Conservation (phyloP, 768 basidiomycete species). For the Hortiboletus flavorubellus region DNA sequence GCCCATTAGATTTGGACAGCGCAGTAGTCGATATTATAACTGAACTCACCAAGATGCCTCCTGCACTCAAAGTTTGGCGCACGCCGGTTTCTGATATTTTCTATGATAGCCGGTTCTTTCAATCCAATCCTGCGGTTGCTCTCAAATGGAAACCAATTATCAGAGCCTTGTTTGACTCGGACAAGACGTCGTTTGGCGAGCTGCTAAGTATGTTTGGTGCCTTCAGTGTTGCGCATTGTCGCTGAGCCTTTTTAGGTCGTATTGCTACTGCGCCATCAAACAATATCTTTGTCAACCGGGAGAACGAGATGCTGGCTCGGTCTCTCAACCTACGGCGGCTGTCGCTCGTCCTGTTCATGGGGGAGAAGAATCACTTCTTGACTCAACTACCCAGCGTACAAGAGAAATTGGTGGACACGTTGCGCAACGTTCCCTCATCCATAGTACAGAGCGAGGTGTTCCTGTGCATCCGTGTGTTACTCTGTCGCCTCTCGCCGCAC, state of each 20-base stretch:
- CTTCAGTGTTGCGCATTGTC: slow-evolving; percentile 24
- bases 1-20: slow-evolving; percentile 76
- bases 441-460: slow-evolving; percentile 94
- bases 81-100: slow-evolving; percentile 75
- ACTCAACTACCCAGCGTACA: slow-evolving; percentile 91
- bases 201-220: slow-evolving; percentile 58
- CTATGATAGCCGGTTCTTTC: slow-evolving; percentile 86
- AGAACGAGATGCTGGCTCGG: slow-evolving; percentile 87
- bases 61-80: slow-evolving; percentile 82
- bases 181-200: slow-evolving; percentile 84
- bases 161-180: slow-evolving; percentile 76
- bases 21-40: slow-evolving; percentile 62
- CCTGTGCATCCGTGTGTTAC: slow-evolving; percentile 84
- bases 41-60: slow-evolving; percentile 77
- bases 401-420: slow-evolving; percentile 92
- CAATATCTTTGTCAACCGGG: slow-evolving; percentile 94
- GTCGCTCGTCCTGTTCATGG: slow-evolving; percentile 81
- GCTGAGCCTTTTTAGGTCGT: slow-evolving; percentile 46
- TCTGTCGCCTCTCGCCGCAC: slow-evolving; percentile 87
- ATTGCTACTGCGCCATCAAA: slow-evolving; percentile 84
- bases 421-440: slow-evolving; percentile 75
- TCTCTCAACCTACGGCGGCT: slow-evolving; percentile 85
- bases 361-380: slow-evolving; percentile 89
- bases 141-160: slow-evolving; percentile 74
- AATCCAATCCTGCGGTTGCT: slow-evolving; percentile 54